These are phyloP conservation scores for Ophiostoma perfectum DNA, from an alignment of 2,329 filamentous ascomycete species.

Conservation along the genomic window DNA sequence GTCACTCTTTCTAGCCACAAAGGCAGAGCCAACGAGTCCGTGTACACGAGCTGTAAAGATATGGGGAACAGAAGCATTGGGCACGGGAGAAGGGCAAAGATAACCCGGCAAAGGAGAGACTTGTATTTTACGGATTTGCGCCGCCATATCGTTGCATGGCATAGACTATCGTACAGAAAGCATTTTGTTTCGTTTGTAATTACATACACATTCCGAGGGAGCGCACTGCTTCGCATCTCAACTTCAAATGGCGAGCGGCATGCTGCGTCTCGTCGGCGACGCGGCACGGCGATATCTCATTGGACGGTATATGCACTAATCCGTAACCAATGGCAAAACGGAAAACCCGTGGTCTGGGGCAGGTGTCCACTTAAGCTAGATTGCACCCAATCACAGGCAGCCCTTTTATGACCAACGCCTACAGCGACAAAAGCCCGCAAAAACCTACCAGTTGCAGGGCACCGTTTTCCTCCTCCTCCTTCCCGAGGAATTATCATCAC, in stretches of 20 bases:
- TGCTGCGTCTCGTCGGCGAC: too few species aligned
- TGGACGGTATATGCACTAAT: conserved; percentile 31
- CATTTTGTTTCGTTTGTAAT: conserved; percentile 10
- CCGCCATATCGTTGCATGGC: conserved; percentile 2
- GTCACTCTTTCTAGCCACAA: neutral
- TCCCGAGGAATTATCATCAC: conserved; percentile 26
- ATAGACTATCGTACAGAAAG: conserved; percentile 18
- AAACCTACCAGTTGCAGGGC: conserved; percentile 19
- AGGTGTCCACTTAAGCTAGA: conserved; percentile 16
- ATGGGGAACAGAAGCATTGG: neutral
- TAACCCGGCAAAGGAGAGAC: neutral
- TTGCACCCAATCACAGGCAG: conserved; percentile 22
- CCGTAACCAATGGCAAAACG: neutral
- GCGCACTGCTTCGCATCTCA: neutral
- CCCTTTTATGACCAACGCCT: conserved; percentile 27
- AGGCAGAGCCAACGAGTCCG: neutral
- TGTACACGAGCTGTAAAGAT: conserved; percentile 15
- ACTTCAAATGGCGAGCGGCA: too few species aligned
- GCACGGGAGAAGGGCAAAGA: neutral
- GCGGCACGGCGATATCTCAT: neutral
- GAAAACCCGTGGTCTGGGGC: conserved; percentile 13
- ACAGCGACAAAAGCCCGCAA: conserved; percentile 28
- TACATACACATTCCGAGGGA: neutral
- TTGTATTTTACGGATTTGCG: conserved; percentile 16
- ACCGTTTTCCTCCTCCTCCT: conserved; percentile 23